A percentile compares a stretch with the other conserved stretches of the same genome.
Evolutionary conservation across 257 asterid genomes (phyloP).

Genomic region (Linderniella brevidens): DNA sequence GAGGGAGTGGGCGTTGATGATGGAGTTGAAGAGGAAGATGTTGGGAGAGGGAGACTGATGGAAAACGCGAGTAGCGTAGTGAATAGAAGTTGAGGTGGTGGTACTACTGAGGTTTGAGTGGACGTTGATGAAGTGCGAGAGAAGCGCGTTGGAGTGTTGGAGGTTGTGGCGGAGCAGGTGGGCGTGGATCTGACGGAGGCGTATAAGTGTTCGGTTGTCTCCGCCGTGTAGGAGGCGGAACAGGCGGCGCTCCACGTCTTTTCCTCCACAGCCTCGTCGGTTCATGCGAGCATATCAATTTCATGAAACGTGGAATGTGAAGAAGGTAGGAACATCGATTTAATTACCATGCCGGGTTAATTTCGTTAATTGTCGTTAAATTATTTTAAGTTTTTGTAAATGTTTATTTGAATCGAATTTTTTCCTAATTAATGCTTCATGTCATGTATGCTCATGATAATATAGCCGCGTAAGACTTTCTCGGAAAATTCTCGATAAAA

Average conservation of each 20-base stretch:
- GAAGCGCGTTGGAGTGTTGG: conserved; percentile 19
- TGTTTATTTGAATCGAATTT: no score
- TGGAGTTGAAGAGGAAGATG: conserved; percentile 18
- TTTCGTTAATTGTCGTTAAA: no score
- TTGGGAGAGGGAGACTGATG: conserved; percentile 14
- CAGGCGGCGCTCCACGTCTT: conserved; percentile 19
- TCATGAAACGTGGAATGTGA: no score
- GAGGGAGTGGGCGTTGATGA: conserved; percentile 19
- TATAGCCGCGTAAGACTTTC: no score
- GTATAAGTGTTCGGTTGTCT: conserved; percentile 9
- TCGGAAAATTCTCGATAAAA: no score
- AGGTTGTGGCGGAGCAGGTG: conserved; percentile 19
- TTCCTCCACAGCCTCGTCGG: conserved; percentile 6
- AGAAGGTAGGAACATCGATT: no score
- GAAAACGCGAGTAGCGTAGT: conserved; percentile 18
- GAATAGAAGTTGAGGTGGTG: conserved; percentile 9
- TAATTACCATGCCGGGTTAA: no score
- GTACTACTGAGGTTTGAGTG: conserved; percentile 13
- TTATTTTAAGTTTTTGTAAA: no score
- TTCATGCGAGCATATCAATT: no score
- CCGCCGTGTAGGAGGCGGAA: conserved; percentile 24
- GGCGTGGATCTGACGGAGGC: conserved; percentile 18
- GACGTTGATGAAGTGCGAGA: conserved; percentile 18
- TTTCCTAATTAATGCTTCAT: no score
- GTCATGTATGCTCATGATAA: no score